Percentiles rank a stretch among this genome's conserved stretches.
phyloP scores from a whole-genome alignment of 305 asterid genomes.

The Fraxinus floribunda region DNA sequence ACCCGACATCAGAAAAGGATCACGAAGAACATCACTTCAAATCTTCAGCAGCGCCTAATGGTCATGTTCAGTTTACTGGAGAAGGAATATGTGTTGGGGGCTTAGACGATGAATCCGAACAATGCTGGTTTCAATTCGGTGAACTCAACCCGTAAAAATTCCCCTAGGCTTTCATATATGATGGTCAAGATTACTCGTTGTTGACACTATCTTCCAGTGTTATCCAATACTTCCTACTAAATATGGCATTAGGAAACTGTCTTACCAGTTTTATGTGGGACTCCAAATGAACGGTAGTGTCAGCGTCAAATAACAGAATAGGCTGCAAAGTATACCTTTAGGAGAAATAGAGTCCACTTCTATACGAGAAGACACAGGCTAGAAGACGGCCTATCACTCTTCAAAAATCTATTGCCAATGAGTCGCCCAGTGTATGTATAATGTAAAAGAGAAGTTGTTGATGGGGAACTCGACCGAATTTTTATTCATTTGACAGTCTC shows the following conservation, averaged over 20 bases:
- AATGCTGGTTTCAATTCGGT: not conserved
- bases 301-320: not conserved
- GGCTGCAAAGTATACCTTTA: not conserved
- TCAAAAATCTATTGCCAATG: not conserved
- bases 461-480: not conserved
- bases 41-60: constrained; percentile 74
- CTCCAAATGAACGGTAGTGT: not conserved
- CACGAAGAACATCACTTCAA: constrained; percentile 64
- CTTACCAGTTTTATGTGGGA: not conserved
- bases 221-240: not conserved
- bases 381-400: not conserved
- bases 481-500: not conserved
- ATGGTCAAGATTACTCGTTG: not conserved
- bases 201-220: not conserved
- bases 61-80: constrained; percentile 74
- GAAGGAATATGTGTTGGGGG: constrained; percentile 73
- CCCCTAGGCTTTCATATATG: not conserved
- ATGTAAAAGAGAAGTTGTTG: not conserved
- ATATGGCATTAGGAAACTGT: not conserved
- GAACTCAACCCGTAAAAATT: not conserved
- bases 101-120: constrained; percentile 23
- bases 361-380: not conserved
- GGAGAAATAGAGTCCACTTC: not conserved
- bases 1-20: constrained; percentile 72
- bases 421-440: not conserved